Conservation (phyloP, 208 protist genomes). For the Leishmania martiniquensis region DNA sequence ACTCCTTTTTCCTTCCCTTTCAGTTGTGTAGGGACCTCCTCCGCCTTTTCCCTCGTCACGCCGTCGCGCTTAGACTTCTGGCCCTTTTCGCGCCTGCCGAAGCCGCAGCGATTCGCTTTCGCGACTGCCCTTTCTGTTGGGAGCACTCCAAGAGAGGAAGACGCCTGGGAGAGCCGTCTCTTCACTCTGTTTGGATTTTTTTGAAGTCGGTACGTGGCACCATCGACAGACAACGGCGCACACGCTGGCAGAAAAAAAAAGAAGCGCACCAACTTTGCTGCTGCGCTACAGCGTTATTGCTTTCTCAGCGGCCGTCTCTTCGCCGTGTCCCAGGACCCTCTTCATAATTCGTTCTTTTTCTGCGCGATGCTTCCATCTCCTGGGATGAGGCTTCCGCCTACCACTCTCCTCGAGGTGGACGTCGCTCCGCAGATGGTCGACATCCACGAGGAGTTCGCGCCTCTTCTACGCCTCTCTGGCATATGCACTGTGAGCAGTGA, state of each 20-base stretch:
- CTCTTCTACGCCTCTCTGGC: conserved; percentile 34
- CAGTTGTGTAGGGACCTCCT: no score
- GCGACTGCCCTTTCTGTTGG: no score
- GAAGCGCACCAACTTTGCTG: background rate
- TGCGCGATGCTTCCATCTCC: conserved; percentile 14
- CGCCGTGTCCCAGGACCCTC: background rate
- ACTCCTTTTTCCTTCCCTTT: background rate
- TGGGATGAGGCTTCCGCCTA: conserved; percentile 18
- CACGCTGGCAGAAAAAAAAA: no score
- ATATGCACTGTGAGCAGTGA: conserved; percentile 7
- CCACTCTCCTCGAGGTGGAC: conserved; percentile 27
- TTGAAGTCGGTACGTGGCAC: background rate
- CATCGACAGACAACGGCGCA: background rate
- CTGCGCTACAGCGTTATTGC: background rate
- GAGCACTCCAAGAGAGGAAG: background rate
- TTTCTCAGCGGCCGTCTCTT: background rate
- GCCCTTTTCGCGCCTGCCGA: no score
- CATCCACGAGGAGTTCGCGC: conserved; percentile 35
- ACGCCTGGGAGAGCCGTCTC: background rate
- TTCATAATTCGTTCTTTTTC: background rate
- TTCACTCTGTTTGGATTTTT: background rate
- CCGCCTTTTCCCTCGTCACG: background rate
- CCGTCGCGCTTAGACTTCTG: no score
- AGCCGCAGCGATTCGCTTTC: no score
- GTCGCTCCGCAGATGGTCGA: conserved; percentile 30